A percentile compares a stretch with the other conserved stretches of the same genome.
Evolutionary conservation across 345 rosid species (phyloP).

Genomic region (Anacardium occidentale): DNA sequence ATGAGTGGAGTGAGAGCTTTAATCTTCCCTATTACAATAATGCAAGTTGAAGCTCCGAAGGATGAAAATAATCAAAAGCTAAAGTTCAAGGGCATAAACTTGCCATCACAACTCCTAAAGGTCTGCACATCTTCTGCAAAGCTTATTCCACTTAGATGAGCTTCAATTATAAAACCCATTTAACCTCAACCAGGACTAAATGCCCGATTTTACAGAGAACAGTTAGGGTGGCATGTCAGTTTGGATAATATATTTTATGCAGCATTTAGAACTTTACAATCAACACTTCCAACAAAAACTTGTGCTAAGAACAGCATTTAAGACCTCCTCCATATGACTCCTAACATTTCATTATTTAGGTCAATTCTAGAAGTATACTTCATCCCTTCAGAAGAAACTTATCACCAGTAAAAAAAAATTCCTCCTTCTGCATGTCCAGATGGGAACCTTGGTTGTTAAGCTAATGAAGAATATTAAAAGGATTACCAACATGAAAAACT

Average conservation of each 20-base stretch:
- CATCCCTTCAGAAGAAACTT: too few species aligned
- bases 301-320: too few species aligned
- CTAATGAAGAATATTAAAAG: not conserved
- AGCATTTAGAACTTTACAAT: too few species aligned
- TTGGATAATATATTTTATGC: too few species aligned
- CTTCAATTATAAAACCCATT: not conserved
- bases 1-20: not conserved
- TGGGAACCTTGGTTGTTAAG: not conserved
- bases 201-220: too few species aligned
- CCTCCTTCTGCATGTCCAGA: slow-evolving; percentile 68
- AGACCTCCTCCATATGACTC: too few species aligned
- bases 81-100: not conserved
- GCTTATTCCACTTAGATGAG: not conserved
- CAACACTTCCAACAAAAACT: too few species aligned
- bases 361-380: too few species aligned
- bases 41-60: not conserved
- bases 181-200: too few species aligned
- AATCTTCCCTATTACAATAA: not conserved
- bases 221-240: too few species aligned
- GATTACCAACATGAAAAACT: slow-evolving; percentile 3
- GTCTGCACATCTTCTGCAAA: not conserved
- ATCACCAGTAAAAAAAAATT: slow-evolving; percentile 61
- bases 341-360: too few species aligned
- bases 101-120: too few species aligned
- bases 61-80: not conserved